Evolutionary conservation across 352 stramenopile species (phyloP).

Genomic region (Pythium vanterpoolii): DNA sequence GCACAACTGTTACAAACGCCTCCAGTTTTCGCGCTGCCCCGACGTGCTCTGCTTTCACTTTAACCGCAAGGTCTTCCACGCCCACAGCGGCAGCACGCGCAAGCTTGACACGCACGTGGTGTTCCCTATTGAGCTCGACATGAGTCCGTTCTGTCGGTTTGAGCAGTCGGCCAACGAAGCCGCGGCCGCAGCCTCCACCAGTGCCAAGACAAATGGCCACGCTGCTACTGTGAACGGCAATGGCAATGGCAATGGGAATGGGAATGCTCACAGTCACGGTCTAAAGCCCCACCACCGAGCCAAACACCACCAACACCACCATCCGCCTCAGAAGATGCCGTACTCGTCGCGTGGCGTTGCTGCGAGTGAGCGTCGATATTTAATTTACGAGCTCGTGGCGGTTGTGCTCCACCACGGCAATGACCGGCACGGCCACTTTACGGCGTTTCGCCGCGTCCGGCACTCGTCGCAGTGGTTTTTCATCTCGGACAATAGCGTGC

Average conservation of each 20-base stretch:
- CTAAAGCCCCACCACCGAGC: slow-evolving; percentile 5
- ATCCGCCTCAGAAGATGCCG: background rate
- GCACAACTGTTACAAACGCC: slow-evolving; percentile 55
- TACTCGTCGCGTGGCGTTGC: slow-evolving; percentile 3
- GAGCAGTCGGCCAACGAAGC: slow-evolving; percentile 28
- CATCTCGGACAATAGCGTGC: slow-evolving; percentile 79
- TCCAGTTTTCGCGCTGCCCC: slow-evolving; percentile 77
- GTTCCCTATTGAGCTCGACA: slow-evolving; percentile 80
- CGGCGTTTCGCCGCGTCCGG: slow-evolving; percentile 64
- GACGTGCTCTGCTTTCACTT: slow-evolving; percentile 88
- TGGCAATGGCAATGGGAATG: slow-evolving; percentile 9
- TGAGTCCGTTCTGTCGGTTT: slow-evolving; percentile 72
- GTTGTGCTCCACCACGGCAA: slow-evolving; percentile 88
- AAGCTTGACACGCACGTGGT: slow-evolving; percentile 80
- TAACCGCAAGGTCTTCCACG: slow-evolving; percentile 83
- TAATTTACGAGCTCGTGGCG: slow-evolving; percentile 70
- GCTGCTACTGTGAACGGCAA: no score
- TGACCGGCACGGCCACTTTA: slow-evolving; percentile 83
- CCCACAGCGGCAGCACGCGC: slow-evolving; percentile 49
- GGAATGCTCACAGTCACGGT: slow-evolving; percentile 7
- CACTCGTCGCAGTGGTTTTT: slow-evolving; percentile 75
- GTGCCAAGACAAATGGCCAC: slow-evolving; percentile 20
- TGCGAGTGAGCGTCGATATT: slow-evolving; percentile 25
- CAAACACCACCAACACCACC: slow-evolving; percentile 4
- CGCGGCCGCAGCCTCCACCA: background rate